Conservation (phyloP, 768 basidiomycete species). For the Artomyces pyxidatus region DNA sequence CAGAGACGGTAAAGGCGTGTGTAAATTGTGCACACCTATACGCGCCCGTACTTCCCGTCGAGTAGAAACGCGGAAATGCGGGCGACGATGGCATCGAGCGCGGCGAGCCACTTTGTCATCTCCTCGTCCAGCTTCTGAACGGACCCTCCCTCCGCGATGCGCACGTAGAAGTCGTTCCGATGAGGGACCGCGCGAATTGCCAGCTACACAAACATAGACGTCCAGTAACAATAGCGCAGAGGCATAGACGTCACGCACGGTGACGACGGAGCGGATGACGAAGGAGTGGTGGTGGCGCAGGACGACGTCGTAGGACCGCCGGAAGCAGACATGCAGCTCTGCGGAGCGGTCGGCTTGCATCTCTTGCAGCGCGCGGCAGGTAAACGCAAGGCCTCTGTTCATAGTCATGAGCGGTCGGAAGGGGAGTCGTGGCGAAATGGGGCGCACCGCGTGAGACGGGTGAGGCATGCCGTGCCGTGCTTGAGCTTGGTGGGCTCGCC, state of each 20-base stretch:
- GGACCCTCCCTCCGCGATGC: constrained; percentile 53
- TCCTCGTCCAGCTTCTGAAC: constrained; percentile 45
- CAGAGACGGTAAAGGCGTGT: too few species aligned
- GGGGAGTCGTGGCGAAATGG: constrained; percentile 3
- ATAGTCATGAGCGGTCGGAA: constrained; percentile 1
- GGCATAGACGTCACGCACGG: constrained; percentile 38
- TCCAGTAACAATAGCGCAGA: constrained; percentile 6
- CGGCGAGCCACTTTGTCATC: constrained; percentile 52
- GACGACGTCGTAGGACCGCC: constrained; percentile 60
- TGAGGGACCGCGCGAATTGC: constrained; percentile 47
- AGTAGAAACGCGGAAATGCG: constrained; percentile 46
- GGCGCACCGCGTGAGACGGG: constrained; percentile 57
- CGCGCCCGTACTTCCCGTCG: constrained; percentile 48
- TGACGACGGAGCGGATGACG: constrained; percentile 55
- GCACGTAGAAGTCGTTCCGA: constrained; percentile 52
- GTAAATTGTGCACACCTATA: too few species aligned
- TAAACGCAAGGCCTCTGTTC: constrained; percentile 57
- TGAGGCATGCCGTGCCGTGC: constrained; percentile 53
- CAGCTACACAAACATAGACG: constrained; percentile 17
- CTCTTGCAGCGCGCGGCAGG: constrained; percentile 58
- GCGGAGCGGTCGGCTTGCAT: constrained; percentile 45
- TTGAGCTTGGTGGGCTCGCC: constrained; percentile 34
- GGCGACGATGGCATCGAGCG: constrained; percentile 43
- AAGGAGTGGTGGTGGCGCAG: constrained; percentile 61
- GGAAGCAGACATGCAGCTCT: constrained; percentile 63